phyloP scores from a whole-genome alignment of 805 yeast species.

The Metschnikowia noctiluminum region DNA sequence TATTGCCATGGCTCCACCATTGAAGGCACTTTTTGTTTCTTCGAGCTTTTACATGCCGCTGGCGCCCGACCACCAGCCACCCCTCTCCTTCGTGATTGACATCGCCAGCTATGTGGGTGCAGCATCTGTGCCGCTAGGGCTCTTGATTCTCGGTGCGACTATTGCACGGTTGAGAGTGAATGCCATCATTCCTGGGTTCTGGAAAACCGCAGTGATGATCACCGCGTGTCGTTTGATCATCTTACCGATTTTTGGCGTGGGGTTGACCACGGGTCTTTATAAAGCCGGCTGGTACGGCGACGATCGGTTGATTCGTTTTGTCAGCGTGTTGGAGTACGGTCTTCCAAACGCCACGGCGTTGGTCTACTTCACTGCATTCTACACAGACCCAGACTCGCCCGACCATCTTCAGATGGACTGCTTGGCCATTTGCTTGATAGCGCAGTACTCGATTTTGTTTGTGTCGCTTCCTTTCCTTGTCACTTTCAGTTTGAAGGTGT shows the following conservation, averaged over 20 bases:
- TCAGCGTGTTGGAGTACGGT: slow-evolving; percentile 69
- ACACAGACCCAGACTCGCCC: slow-evolving; percentile 59
- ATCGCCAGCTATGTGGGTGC: slow-evolving; percentile 74
- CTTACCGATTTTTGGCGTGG: slow-evolving; percentile 75
- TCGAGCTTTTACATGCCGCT: slow-evolving; percentile 51
- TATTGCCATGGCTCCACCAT: slow-evolving; percentile 82
- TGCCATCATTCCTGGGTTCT: slow-evolving; percentile 64
- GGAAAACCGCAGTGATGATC: slow-evolving; percentile 60
- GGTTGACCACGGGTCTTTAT: slow-evolving; percentile 53
- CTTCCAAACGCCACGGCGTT: slow-evolving; percentile 88
- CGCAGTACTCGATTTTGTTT: slow-evolving; percentile 67
- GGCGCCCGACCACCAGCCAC: slow-evolving; percentile 86
- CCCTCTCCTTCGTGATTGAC: slow-evolving; percentile 82
- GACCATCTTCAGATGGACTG: slow-evolving; percentile 76
- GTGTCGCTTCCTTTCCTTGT: slow-evolving; percentile 73
- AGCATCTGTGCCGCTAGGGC: slow-evolving; percentile 86
- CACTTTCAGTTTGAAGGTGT: slow-evolving; percentile 59
- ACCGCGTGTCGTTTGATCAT: slow-evolving; percentile 58
- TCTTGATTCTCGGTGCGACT: slow-evolving; percentile 81
- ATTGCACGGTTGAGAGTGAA: slow-evolving; percentile 68
- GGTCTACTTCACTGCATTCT: slow-evolving; percentile 84
- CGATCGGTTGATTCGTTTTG: slow-evolving; percentile 63
- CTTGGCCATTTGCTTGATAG: slow-evolving; percentile 68
- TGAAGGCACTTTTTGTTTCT: slow-evolving; percentile 47
- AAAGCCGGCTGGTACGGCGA: slow-evolving; percentile 61